Base-by-base conservation (phyloP, 495 filamentous ascomycete species). In the Penicillium mononematosum region DNA sequence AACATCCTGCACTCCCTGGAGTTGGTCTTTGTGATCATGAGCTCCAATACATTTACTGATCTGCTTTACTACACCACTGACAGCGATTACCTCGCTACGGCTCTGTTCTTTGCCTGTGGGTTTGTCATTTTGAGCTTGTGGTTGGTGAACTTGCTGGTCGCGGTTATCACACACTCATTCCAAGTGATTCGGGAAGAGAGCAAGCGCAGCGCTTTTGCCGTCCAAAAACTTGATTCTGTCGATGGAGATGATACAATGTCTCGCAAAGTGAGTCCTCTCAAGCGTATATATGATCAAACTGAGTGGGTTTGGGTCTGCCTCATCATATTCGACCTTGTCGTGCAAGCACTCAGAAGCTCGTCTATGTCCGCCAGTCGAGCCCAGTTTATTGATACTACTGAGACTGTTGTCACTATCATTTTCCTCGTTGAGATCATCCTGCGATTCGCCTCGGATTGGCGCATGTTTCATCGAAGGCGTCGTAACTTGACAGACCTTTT, bases 21-120 rank as follows among this genome's bases (percentile, higher is more conserved):
- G 73, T 73, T 97, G 45, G 93, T 99, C n/a, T 99, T 99, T 70
- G 91, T 99, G 38, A 85, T 98, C 61, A 97, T 99, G 91, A 96
- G 89, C 61, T 90, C 91, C 16, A 99, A 99, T 72, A 98, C 94
- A 0, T 98, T 92, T 68, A 87, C 92, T 1, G 91, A 97, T 66
- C 72, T 99, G 31, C 88, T 99, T 69, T 98, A 99, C 67, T 90
- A 89, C 61, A 91, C 91, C 16, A 90, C 87, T 31, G 85, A 96
- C 67, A 95, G 88, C 54, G 94, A 99, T 63, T 97, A 94, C 62
- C 83, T 96, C 24, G 84, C 88, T 2, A 82, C 89, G 5, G 90
- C 92, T 8, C 73, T 94, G 7, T 96, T 92, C 74, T 96, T 95
- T 60, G 91, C 87, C 25, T 82, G 80, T 55, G 91, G 89, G 2